Evolutionary conservation across 2,329 filamentous ascomycete species (phyloP), one percentile per base, ranked within the genome.

Genomic region (Onygena corvina): DNA sequence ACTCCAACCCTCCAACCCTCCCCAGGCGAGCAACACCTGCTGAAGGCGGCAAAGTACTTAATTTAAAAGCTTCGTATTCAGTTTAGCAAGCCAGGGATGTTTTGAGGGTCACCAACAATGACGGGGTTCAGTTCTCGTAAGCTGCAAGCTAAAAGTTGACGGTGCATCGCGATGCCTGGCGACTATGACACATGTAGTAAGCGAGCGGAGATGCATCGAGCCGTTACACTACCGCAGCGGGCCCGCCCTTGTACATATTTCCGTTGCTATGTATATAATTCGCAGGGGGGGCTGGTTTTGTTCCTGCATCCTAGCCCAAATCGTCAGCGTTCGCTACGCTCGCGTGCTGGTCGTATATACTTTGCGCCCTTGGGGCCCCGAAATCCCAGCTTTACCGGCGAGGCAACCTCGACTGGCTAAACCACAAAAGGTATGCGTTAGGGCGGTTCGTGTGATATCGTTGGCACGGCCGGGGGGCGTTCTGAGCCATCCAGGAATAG

Each of bases 151-250:
- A 46, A 31, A 31, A 33, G 30, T 31, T 14, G n/a, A 31, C 12
- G n/a, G 27, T 31, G 16, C 14, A 31, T 21, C 30, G 27, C 14
- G 12, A 33, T 33, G 27, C 27, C 44, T n/a, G 20, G 6, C 18
- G 16, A 40, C 36, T 27, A 27, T 42, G 36, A 42, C 36, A 42
- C 36, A 42, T 42, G 36, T 42, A 25, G 12, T 42, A 23, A 27
- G 21, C 36, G 36, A 23, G 36, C 36, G 34, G 46, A 48, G 8
- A 20, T 38, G 21, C 35, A 49, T 40, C 33, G 47, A 49, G 31
- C 47, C 35, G 33, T 30, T 38, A 27, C 27, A 49, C 35, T 49
- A 31, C 35, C 27, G 36, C 36, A 42, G 36, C 21, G 36, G 36
- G 36, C 36, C 36, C 36, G 36, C 36, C 16, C 36, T n/a, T 27